Conservation (phyloP, 2,329 filamentous ascomycete genomes). For the Sporothrix euskadiensis region DNA sequence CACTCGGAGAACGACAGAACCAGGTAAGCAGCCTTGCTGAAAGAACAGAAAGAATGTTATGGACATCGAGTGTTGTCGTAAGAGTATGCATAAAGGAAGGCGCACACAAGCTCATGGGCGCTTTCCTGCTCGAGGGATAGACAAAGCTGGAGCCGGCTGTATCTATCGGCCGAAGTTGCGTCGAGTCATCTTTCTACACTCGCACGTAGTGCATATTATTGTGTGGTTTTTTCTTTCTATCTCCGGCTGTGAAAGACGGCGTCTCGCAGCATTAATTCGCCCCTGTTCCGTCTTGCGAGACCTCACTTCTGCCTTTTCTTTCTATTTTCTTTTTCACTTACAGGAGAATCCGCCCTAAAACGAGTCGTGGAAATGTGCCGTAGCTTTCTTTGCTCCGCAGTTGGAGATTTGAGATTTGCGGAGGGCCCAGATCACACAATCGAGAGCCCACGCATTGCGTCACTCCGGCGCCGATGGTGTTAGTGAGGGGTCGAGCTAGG, state of each 20-base stretch:
- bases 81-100: background rate
- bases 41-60: background rate
- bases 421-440: conserved; percentile 24
- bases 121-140: conserved; percentile 4
- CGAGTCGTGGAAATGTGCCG: background rate
- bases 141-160: background rate
- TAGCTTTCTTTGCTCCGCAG: background rate
- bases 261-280: background rate
- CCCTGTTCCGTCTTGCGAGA: background rate
- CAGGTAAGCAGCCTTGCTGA: background rate
- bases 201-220: too few relatives aligned
- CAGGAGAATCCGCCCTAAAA: background rate
- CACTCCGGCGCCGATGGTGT: conserved; percentile 23
- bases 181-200: background rate
- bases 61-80: background rate
- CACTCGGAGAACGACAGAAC: background rate
- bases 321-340: background rate
- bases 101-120: conserved; percentile 5
- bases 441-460: conserved; percentile 15
- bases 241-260: background rate
- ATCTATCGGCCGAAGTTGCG: background rate
- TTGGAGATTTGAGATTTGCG: background rate
- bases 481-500: conserved; percentile 5
- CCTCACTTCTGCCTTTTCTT: background rate
- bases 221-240: background rate